A percentile compares a stretch with the other conserved stretches of the same genome.
Conservation (phyloP, 768 basidiomycete genomes). For the Lactarius indigo region DNA sequence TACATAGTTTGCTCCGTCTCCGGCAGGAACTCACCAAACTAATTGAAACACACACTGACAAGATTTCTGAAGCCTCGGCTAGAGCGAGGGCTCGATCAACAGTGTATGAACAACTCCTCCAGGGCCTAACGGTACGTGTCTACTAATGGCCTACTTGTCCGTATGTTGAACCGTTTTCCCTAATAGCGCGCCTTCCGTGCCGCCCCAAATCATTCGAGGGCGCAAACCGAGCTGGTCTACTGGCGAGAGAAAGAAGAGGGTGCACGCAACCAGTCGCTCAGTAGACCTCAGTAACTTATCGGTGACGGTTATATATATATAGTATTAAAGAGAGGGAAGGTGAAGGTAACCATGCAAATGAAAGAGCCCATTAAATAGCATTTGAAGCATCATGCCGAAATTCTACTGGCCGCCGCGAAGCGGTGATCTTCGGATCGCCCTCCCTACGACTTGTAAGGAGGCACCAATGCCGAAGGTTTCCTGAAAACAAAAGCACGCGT, state of each 20-base stretch:
- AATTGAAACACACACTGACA: slow-evolving; percentile 66
- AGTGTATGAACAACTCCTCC: slow-evolving; percentile 74
- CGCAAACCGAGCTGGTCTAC: slow-evolving; percentile 81
- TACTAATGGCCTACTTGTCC: background rate
- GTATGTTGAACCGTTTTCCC: slow-evolving; percentile 2
- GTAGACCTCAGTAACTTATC: slow-evolving; percentile 9
- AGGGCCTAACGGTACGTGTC: slow-evolving; percentile 66
- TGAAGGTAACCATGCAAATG: slow-evolving; percentile 8
- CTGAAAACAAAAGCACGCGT: background rate
- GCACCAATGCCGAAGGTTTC: slow-evolving; percentile 27
- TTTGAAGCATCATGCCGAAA: background rate
- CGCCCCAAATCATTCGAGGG: slow-evolving; percentile 70
- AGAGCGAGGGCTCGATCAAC: slow-evolving; percentile 66
- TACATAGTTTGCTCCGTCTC: slow-evolving; percentile 69
- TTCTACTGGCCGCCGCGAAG: background rate
- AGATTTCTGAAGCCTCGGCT: slow-evolving; percentile 55
- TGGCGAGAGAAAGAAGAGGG: slow-evolving; percentile 88
- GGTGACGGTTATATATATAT: slow-evolving; percentile 6
- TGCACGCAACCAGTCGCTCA: slow-evolving; percentile 42
- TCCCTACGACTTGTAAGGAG: slow-evolving; percentile 35
- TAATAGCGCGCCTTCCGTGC: slow-evolving; percentile 61
- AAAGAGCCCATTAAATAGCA: slow-evolving; percentile 5
- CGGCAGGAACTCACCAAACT: slow-evolving; percentile 80
- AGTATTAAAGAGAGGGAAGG: background rate
- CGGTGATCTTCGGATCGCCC: background rate